These are phyloP conservation scores for Lepiota venenata DNA, from an alignment of 768 basidiomycete species.

Conservation along the genomic window DNA sequence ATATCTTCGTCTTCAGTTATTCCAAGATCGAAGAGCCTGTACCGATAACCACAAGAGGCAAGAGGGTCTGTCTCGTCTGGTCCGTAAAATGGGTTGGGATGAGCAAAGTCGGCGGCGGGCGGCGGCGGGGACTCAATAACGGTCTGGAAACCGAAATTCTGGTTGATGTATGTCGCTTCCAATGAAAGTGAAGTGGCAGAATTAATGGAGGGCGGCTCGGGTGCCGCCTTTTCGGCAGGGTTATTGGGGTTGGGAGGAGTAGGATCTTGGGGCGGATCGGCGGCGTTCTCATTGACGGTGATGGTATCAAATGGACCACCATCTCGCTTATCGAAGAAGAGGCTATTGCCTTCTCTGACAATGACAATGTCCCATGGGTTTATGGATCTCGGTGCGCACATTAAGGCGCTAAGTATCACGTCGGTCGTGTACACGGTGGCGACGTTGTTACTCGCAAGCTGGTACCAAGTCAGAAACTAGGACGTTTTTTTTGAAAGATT, in stretches of 20 bases:
- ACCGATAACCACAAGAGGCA: conserved; percentile 95
- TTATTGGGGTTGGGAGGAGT: conserved; percentile 76
- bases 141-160: conserved; percentile 96
- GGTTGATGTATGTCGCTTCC: conserved; percentile 98
- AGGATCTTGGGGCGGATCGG: conserved; percentile 88
- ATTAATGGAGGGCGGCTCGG: conserved; percentile 85
- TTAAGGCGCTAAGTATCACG: conserved; percentile 90
- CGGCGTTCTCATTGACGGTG: conserved; percentile 98
- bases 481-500: neutral
- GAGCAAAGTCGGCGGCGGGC: conserved; percentile 66
- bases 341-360: conserved; percentile 85
- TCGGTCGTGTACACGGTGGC: conserved; percentile 94
- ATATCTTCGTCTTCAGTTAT: conserved; percentile 89
- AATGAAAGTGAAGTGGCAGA: conserved; percentile 90
- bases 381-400: conserved; percentile 93
- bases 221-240: conserved; percentile 59
- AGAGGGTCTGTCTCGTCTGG: conserved; percentile 93
- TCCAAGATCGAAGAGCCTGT: conserved; percentile 91
- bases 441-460: conserved; percentile 78
- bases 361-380: conserved; percentile 99
- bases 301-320: conserved; percentile 97
- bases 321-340: conserved; percentile 97
- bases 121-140: conserved; percentile 70
- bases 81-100: conserved; percentile 94
- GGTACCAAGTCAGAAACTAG: conserved; percentile 11